Conservation (phyloP, 768 basidiomycete genomes). For the Mycena vitilis region DNA sequence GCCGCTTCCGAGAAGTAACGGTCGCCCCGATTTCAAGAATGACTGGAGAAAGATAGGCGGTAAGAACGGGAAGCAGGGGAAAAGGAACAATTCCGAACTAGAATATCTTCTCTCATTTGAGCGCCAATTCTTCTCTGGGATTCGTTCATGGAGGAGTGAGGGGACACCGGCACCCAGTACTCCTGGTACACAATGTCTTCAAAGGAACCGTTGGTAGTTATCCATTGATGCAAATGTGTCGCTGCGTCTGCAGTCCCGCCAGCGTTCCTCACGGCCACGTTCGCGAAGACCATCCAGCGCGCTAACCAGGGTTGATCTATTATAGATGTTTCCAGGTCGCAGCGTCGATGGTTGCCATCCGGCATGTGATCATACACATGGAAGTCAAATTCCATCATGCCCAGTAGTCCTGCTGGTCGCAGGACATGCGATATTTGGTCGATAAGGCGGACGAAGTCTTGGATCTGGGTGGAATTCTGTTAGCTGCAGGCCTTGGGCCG, state of each 20-base stretch:
- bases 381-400: conserved; percentile 79
- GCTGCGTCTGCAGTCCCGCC: conserved; percentile 78
- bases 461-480: conserved; percentile 62
- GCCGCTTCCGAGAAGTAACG: conserved; percentile 74
- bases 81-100: conserved; percentile 53
- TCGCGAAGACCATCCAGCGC: conserved; percentile 70
- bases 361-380: conserved; percentile 69
- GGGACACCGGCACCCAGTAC: conserved; percentile 72
- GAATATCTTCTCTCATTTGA: conserved; percentile 68
- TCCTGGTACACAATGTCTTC: conserved; percentile 69
- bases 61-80: conserved; percentile 2
- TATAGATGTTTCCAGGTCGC: conserved; percentile 55
- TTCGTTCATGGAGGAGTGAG: conserved; percentile 60
- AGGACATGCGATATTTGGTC: conserved; percentile 76
- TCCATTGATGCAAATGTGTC: conserved; percentile 64
- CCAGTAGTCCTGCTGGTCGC: conserved; percentile 76
- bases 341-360: conserved; percentile 58
- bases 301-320: conserved; percentile 68
- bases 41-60: conserved; percentile 51
- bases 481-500: conserved; percentile 3
- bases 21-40: conserved; percentile 75
- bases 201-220: conserved; percentile 63
- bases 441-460: conserved; percentile 71
- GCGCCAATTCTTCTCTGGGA: conserved; percentile 51
- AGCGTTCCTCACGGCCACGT: conserved; percentile 61